Conservation (phyloP, 495 filamentous ascomycete species). For the Penicillium dipodomyicola region DNA sequence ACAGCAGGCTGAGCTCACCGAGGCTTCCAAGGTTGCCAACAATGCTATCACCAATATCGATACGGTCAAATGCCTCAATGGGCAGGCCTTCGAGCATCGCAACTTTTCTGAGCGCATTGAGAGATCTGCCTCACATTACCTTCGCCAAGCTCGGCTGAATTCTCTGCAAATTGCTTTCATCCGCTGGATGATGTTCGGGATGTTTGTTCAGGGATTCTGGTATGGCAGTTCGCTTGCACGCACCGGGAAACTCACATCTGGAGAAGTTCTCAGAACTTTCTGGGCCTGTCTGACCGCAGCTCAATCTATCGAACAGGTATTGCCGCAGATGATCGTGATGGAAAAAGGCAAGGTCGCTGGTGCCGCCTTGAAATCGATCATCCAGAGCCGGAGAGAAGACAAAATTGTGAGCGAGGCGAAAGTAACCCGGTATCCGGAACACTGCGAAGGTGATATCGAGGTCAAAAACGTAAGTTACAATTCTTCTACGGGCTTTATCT, state of each 20-base stretch:
- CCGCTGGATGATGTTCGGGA: slow-evolving; percentile 67
- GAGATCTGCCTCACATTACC: slow-evolving; percentile 61
- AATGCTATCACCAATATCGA: slow-evolving; percentile 73
- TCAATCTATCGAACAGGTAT: slow-evolving; percentile 66
- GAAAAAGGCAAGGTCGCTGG: slow-evolving; percentile 79
- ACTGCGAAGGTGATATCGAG: slow-evolving; percentile 64
- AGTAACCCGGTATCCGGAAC: slow-evolving; percentile 27
- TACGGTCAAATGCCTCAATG: slow-evolving; percentile 85
- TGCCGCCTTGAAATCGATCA: slow-evolving; percentile 51
- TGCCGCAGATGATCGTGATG: slow-evolving; percentile 72
- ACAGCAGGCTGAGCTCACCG: slow-evolving; percentile 66
- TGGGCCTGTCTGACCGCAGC: slow-evolving; percentile 76
- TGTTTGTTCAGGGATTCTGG: slow-evolving; percentile 93
- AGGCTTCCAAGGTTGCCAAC: slow-evolving; percentile 69
- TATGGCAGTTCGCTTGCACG: slow-evolving; percentile 70
- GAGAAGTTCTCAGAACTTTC: slow-evolving; percentile 78
- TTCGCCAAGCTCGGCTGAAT: slow-evolving; percentile 62
- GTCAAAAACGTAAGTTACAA: slow-evolving; percentile 60
- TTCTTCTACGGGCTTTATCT: background rate
- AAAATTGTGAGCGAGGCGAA: slow-evolving; percentile 20
- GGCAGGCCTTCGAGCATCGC: slow-evolving; percentile 63
- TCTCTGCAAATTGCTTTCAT: slow-evolving; percentile 69
- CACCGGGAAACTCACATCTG: slow-evolving; percentile 54
- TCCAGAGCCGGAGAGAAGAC: slow-evolving; percentile 27
- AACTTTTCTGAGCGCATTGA: slow-evolving; percentile 60